These are phyloP conservation scores for Talaromyces verruculosus DNA, from an alignment of 2,329 filamentous ascomycete genomes.

Conservation along the genomic window DNA sequence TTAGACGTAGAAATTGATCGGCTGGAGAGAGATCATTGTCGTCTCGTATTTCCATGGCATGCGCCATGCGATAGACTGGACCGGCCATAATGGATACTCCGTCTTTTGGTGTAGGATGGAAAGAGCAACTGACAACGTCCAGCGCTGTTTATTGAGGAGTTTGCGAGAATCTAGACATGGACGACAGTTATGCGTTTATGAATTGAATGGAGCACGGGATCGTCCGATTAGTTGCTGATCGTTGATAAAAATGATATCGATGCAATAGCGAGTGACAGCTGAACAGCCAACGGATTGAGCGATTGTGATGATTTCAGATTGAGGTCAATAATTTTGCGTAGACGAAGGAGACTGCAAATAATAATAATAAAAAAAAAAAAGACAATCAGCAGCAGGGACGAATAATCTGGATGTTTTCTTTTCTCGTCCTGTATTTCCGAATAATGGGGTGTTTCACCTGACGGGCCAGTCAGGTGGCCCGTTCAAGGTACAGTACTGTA, in stretches of 20 bases:
- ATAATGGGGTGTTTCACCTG: constrained; percentile 7
- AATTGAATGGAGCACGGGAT: background rate
- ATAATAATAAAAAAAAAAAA: background rate
- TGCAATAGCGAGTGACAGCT: constrained; percentile 1
- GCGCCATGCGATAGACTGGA: constrained; percentile 1
- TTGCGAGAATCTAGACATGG: constrained; percentile 1
- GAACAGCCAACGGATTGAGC: background rate
- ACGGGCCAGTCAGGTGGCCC: constrained; percentile 10
- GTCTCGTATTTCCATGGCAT: constrained; percentile 5
- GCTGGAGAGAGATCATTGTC: constrained; percentile 23
- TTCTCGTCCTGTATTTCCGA: background rate
- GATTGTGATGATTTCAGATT: background rate
- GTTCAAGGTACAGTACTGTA: background rate
- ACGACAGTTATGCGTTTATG: background rate
- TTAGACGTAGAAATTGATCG: constrained; percentile 45
- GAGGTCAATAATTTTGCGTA: background rate
- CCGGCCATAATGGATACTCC: background rate
- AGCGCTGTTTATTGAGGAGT: constrained; percentile 1
- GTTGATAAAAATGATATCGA: background rate
- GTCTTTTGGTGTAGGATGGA: background rate
- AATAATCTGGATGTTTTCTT: constrained; percentile 6
- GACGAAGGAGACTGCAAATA: background rate
- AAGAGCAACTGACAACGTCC: constrained; percentile 8
- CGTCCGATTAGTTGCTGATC: background rate
- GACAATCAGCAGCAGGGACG: background rate